A percentile compares a stretch with the other conserved stretches of the same genome.
phyloP scores from a whole-genome alignment of 257 asterid genomes.

The Solanum tacnaense region DNA sequence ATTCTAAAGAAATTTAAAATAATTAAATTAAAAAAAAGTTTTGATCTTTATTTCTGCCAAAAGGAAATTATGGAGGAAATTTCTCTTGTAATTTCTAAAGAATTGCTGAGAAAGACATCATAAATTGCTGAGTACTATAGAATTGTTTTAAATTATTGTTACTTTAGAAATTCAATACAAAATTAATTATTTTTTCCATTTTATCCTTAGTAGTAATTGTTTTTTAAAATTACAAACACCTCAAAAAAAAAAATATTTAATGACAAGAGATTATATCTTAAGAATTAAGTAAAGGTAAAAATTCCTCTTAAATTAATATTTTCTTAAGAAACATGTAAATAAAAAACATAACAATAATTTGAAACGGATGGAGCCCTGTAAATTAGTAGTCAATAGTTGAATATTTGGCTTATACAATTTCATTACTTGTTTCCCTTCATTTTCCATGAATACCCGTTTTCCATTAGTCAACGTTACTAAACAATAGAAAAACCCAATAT shows the following conservation, averaged over 20 bases:
- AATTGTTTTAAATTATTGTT: not conserved
- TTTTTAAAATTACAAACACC: fast-evolving
- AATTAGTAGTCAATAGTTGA: slow-evolving; percentile 24
- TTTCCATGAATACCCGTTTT: not conserved
- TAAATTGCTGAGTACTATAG: too few relatives aligned
- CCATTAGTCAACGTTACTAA: not conserved
- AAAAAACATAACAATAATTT: not conserved
- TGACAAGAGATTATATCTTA: not conserved
- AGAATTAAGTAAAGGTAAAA: not conserved
- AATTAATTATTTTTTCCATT: not conserved
- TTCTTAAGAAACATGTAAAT: fast-evolving
- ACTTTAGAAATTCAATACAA: not conserved
- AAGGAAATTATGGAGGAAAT: not conserved
- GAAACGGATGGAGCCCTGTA: not conserved
- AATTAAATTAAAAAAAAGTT: not conserved
- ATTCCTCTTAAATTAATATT: fast-evolving
- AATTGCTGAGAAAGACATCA: not conserved
- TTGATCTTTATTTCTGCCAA: not conserved
- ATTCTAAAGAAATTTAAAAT: not conserved
- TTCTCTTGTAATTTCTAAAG: not conserved
- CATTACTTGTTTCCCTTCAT: not conserved
- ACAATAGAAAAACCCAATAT: not conserved
- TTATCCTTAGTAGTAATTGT: not conserved
- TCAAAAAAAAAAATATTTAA: not conserved
- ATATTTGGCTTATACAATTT: not conserved